Percentiles rank a stretch among this genome's conserved stretches.
Evolutionary conservation across 148 eudicot genomes (phyloP).

Genomic region (Silene conica): DNA sequence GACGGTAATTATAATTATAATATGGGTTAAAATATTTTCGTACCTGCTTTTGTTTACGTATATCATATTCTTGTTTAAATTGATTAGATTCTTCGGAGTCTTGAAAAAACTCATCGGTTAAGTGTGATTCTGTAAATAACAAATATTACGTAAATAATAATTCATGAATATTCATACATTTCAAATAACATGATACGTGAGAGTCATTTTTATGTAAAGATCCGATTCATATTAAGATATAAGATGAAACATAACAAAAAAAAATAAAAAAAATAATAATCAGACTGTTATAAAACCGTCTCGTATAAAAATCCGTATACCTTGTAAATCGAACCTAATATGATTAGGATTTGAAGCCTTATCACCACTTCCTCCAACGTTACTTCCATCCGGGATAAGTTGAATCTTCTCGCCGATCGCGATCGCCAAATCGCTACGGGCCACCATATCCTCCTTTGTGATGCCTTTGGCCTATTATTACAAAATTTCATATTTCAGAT

Average conservation of each 20-base stretch:
- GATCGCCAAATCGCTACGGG: constrained; percentile 72
- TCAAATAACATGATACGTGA: too few species aligned
- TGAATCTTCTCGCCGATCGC: constrained; percentile 75
- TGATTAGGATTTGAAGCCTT: constrained; percentile 53
- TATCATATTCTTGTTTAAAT: constrained; percentile 80
- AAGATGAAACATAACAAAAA: too few species aligned
- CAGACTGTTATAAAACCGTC: too few species aligned
- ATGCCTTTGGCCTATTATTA: constrained; percentile 66
- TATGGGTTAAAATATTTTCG: constrained; percentile 1
- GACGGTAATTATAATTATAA: not conserved
- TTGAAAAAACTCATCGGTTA: constrained; percentile 63
- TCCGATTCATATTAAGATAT: too few species aligned
- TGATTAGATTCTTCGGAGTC: constrained; percentile 70
- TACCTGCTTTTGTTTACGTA: constrained; percentile 87
- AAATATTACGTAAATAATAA: too few species aligned
- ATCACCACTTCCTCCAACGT: constrained; percentile 39
- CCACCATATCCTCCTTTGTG: constrained; percentile 64
- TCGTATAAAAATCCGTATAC: not conserved
- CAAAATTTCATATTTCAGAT: too few species aligned
- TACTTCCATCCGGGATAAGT: constrained; percentile 69
- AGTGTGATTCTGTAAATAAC: constrained; percentile 38
- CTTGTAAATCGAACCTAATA: constrained; percentile 66
- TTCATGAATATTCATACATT: too few species aligned
- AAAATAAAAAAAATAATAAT: too few species aligned
- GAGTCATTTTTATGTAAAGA: too few species aligned